Evolutionary conservation across 257 asterid genomes (phyloP).

Genomic region (Scutellaria barbata): DNA sequence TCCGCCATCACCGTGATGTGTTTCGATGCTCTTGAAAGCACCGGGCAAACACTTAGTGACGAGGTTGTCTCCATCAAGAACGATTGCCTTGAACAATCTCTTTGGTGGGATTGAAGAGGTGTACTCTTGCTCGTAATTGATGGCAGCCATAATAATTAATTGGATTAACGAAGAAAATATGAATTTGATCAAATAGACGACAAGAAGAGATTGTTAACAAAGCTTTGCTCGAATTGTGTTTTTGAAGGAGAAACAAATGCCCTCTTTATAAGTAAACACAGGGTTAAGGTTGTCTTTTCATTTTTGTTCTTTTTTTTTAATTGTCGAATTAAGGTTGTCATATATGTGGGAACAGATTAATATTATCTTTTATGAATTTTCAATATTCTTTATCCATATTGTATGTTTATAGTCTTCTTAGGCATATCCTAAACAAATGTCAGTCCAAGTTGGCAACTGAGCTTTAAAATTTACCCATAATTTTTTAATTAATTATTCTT

Average conservation of each 20-base stretch:
- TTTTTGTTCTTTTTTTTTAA: no score
- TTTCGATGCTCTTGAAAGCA: constrained; percentile 45
- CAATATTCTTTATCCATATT: constrained; percentile 2
- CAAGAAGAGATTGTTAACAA: background rate
- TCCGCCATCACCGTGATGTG: constrained; percentile 49
- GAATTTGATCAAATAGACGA: no score
- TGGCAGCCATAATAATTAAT: constrained; percentile 35
- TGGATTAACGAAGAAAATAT: background rate
- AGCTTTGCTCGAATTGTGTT: background rate
- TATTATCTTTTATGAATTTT: background rate
- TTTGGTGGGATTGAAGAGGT: constrained; percentile 49
- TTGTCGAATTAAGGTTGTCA: no score
- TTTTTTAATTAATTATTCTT: no score
- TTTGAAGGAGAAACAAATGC: background rate
- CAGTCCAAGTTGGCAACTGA: no score
- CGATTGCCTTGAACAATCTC: constrained; percentile 46
- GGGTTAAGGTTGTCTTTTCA: constrained; percentile 12
- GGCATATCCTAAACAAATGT: background rate
- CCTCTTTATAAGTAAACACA: constrained; percentile 31
- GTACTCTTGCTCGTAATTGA: constrained; percentile 37
- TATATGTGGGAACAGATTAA: background rate
- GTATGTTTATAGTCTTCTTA: background rate
- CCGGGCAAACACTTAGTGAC: constrained; percentile 41
- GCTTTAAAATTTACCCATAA: no score
- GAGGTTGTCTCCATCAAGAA: constrained; percentile 48